phyloP scores from a whole-genome alignment of 192 early-diverging fungal genomes.

The Glomus cerebriforme region DNA sequence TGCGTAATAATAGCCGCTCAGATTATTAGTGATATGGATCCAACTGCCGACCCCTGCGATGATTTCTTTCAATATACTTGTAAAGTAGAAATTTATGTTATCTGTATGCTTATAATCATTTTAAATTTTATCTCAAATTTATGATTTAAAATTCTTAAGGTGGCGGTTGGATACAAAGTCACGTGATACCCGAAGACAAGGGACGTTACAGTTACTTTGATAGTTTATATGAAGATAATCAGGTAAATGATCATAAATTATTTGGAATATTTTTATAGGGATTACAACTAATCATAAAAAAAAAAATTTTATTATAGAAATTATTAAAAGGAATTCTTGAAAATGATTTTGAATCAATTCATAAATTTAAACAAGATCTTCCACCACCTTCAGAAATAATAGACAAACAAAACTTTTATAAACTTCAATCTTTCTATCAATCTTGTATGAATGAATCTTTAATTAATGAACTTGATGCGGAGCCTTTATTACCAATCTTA shows the following conservation, averaged over 20 bases:
- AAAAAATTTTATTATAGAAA: slow-evolving; percentile 32
- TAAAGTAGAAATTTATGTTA: slow-evolving; percentile 37
- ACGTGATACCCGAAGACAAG: slow-evolving; percentile 65
- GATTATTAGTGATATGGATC: slow-evolving; percentile 58
- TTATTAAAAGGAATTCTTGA: slow-evolving; percentile 53
- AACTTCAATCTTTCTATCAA: slow-evolving; percentile 57
- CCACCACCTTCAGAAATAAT: slow-evolving; percentile 42
- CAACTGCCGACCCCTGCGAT: slow-evolving; percentile 59
- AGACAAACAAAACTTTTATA: slow-evolving; percentile 55
- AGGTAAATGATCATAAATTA: slow-evolving; percentile 34
- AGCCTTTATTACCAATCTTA: slow-evolving; percentile 45
- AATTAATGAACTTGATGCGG: slow-evolving; percentile 41
- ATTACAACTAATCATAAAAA: background rate
- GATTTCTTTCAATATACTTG: slow-evolving; percentile 71
- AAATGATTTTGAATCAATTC: slow-evolving; percentile 39
- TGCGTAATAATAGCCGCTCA: slow-evolving; percentile 56
- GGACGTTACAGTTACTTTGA: slow-evolving; percentile 47
- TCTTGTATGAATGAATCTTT: slow-evolving; percentile 54
- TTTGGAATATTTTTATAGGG: background rate
- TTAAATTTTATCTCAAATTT: background rate
- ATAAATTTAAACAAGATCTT: slow-evolving; percentile 27
- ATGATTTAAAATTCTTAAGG: slow-evolving; percentile 35
- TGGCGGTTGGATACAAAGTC: slow-evolving; percentile 56
- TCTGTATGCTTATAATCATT: background rate
- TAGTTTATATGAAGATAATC: slow-evolving; percentile 46